Base-by-base conservation (phyloP, 371 early-diverging fungal species). In the Entomophthora muscae region DNA sequence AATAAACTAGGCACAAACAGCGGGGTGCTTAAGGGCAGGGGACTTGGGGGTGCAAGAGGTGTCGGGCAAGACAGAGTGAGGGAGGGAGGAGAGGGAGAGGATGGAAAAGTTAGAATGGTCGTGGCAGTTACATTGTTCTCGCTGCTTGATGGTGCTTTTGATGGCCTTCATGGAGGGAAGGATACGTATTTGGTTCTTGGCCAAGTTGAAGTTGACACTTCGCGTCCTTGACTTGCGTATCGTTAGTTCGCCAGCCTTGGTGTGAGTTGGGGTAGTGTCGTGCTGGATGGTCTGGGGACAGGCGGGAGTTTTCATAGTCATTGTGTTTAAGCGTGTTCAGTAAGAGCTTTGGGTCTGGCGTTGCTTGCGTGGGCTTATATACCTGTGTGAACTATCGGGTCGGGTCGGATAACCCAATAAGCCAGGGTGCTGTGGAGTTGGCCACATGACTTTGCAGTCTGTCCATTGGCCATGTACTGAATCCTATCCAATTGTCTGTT, bases 121-220 rank as follows among this genome's bases (percentile, higher is more conserved):
- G 12, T 24, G 10, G 13, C 22, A 24, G 28, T 55, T 55, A n/a
- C 12, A 3, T 26, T 55, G 12, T 26, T 55, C 56, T 10, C 22
- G 22, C 24, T 55, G 56, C n/a, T 55, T 55, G 28, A 55, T 55
- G 17, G 56, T 55, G 28, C 56, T 55, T 26, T 55, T 55, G 10
- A 55, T 55, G n/a, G 56, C 56, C 28, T 55, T 55, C 56, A 55
- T 55, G 17, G 56, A 55, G 12, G 56, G 56, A 24, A 55, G 28
- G 12, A 55, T 12, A 24, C 28, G 26, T 22, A 55, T 26, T 26
- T 55, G 22, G n/a, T 55, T 55, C 28, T 55, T 55, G 28, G 56
- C 22, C 10, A 55, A 26, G 28, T 55, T 27, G 28, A 55, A 55
- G 28, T 3, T 12, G 3, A 55, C 56, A 55, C 24, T 24, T 22